These are phyloP conservation scores for Blastobotrys parvus DNA, from an alignment of 805 yeast genomes.

Conservation along the genomic window DNA sequence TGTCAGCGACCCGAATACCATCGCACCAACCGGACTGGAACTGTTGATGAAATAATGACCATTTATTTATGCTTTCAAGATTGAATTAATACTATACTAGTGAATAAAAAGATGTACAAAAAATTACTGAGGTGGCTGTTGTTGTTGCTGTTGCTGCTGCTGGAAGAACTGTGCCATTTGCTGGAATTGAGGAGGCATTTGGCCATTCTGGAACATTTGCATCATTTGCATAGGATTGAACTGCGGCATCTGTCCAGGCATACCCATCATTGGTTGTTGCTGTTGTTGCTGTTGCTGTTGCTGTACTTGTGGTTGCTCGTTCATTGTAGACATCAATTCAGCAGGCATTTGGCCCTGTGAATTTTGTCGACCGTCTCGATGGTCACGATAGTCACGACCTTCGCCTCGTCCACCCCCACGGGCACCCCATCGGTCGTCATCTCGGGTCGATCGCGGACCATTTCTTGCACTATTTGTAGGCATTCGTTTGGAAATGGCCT, in stretches of 20 bases:
- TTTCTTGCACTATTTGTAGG: constrained; percentile 81
- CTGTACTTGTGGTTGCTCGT: constrained; percentile 9
- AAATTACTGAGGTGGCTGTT: no score
- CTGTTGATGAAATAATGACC: no score
- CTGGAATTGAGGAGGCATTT: constrained; percentile 11
- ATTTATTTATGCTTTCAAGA: no score
- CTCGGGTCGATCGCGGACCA: constrained; percentile 67
- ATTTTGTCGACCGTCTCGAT: background rate
- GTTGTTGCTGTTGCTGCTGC: constrained; percentile 17
- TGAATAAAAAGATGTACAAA: no score
- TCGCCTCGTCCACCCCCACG: background rate
- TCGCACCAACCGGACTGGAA: no score
- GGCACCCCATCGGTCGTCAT: constrained; percentile 2
- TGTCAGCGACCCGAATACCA: background rate
- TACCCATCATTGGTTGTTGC: background rate
- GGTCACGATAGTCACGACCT: background rate
- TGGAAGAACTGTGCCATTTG: constrained; percentile 17
- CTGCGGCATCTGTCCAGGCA: background rate
- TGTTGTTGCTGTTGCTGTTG: constrained; percentile 2
- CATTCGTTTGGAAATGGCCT: constrained; percentile 85
- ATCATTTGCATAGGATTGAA: background rate
- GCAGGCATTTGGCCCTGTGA: constrained; percentile 4
- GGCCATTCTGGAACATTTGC: constrained; percentile 4
- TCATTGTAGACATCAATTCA: constrained; percentile 8
- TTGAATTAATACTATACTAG: no score